These are phyloP conservation scores for Microthyrium microscopicum DNA, from an alignment of 2,329 filamentous ascomycete species.

Conservation along the genomic window DNA sequence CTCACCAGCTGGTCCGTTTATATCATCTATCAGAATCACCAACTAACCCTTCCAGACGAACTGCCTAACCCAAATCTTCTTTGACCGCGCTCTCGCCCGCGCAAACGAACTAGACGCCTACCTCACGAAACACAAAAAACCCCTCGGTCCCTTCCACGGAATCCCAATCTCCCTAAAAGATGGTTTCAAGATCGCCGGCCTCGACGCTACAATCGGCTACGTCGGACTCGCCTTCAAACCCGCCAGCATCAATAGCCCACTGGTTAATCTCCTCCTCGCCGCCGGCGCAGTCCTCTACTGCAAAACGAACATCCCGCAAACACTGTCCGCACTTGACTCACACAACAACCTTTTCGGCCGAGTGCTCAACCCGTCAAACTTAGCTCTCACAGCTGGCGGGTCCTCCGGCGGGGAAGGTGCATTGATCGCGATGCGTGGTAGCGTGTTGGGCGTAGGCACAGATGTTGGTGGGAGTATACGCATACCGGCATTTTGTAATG, in stretches of 20 bases:
- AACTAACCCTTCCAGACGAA: slow-evolving; percentile 14
- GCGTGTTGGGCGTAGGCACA: slow-evolving; percentile 34
- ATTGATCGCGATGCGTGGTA: slow-evolving; percentile 31
- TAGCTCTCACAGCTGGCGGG: slow-evolving; percentile 32
- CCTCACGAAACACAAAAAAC: slow-evolving; percentile 2
- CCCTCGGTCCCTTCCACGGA: slow-evolving; percentile 11
- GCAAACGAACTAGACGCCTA: slow-evolving; percentile 17
- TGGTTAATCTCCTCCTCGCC: slow-evolving; percentile 27
- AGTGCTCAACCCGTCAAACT: slow-evolving; percentile 32
- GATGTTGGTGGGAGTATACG: slow-evolving; percentile 38
- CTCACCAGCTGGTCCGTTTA: slow-evolving; percentile 1
- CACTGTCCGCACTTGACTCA: slow-evolving; percentile 34
- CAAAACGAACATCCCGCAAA: slow-evolving; percentile 40
- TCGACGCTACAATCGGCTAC: slow-evolving; percentile 24
- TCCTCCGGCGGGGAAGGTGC: slow-evolving; percentile 37
- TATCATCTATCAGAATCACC: not conserved
- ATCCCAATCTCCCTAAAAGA: slow-evolving; percentile 21
- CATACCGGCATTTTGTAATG: slow-evolving; percentile 33
- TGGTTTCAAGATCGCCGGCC: slow-evolving; percentile 19
- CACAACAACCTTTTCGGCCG: slow-evolving; percentile 34
- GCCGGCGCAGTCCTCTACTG: slow-evolving; percentile 33
- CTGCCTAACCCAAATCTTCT: slow-evolving; percentile 24
- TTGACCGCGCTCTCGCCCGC: slow-evolving; percentile 18
- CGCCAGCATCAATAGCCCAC: slow-evolving; percentile 19
- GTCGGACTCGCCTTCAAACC: slow-evolving; percentile 27